These are phyloP conservation scores for Rhizopus delemar DNA, from an alignment of 371 early-diverging fungal species.

Conservation along the genomic window DNA sequence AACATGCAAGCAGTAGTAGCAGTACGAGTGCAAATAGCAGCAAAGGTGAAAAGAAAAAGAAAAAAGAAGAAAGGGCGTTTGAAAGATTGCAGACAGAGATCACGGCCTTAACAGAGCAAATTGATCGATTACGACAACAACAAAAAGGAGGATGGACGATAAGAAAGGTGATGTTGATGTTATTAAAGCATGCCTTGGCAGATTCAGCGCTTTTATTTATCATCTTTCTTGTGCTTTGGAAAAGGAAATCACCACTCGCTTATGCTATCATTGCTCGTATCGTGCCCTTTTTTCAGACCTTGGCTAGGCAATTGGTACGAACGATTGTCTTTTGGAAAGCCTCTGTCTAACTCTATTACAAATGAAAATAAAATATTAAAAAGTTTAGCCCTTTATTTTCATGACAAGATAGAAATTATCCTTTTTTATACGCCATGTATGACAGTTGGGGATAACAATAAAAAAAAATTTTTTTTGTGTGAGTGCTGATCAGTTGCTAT, in stretches of 20 bases:
- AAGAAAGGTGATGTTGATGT: constrained; percentile 20
- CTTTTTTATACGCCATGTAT: too few species aligned
- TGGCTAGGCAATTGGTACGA: constrained; percentile 22
- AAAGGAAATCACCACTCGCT: constrained; percentile 41
- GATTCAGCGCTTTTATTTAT: constrained; percentile 38
- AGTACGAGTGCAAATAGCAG: background rate
- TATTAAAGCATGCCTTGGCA: constrained; percentile 36
- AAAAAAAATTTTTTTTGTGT: too few species aligned
- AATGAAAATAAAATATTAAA: too few species aligned
- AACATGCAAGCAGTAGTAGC: constrained; percentile 1
- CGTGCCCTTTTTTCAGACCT: constrained; percentile 28
- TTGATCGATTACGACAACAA: constrained; percentile 40
- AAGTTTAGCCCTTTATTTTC: too few species aligned
- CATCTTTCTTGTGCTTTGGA: constrained; percentile 34
- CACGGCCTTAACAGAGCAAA: constrained; percentile 48
- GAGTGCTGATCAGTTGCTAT: too few species aligned
- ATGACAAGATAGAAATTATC: too few species aligned
- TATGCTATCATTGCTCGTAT: constrained; percentile 33
- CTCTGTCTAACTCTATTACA: constrained; percentile 32
- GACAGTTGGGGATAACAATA: too few species aligned
- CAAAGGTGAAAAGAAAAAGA: background rate
- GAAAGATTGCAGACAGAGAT: constrained; percentile 55
- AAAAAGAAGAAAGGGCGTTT: constrained; percentile 30
- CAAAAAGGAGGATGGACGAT: constrained; percentile 29
- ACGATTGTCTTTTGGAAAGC: constrained; percentile 44